phyloP scores from a whole-genome alignment of 371 early-diverging fungal genomes.

The Apophysomyces ossiformis region DNA sequence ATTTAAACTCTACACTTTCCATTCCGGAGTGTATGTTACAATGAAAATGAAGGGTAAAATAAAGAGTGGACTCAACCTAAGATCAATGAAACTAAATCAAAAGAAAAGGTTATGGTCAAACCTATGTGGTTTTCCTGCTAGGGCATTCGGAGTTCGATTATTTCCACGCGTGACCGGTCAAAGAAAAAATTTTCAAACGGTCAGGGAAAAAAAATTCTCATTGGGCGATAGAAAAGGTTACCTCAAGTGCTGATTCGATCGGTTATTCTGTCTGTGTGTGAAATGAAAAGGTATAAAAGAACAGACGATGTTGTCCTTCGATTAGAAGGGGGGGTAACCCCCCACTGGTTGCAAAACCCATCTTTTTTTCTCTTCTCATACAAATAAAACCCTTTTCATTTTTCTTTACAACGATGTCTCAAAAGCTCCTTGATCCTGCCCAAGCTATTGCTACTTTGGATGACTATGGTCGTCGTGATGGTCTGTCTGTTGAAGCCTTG shows the following conservation, averaged over 20 bases:
- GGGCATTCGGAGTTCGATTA: background rate
- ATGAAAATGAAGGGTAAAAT: background rate
- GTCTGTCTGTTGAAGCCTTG: slow-evolving; percentile 75
- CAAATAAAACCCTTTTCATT: slow-evolving; percentile 11
- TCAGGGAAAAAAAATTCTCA: background rate
- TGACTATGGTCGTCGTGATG: slow-evolving; percentile 65
- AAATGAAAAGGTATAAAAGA: slow-evolving; percentile 25
- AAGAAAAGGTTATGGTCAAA: background rate
- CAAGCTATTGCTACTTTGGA: slow-evolving; percentile 48
- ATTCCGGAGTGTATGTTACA: background rate
- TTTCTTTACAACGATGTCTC: slow-evolving; percentile 3
- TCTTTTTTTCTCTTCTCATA: slow-evolving; percentile 17
- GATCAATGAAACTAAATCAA: slow-evolving; percentile 7
- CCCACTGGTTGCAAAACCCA: slow-evolving; percentile 22
- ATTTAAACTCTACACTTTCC: background rate
- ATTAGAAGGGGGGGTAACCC: slow-evolving; percentile 33
- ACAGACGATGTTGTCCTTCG: slow-evolving; percentile 13
- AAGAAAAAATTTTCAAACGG: background rate
- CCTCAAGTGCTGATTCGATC: background rate
- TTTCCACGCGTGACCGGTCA: slow-evolving; percentile 1
- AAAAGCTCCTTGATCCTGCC: slow-evolving; percentile 42
- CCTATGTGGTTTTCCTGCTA: background rate
- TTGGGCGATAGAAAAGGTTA: background rate
- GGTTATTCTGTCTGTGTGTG: slow-evolving; percentile 2
- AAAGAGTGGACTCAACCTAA: slow-evolving; percentile 10